phyloP scores from a whole-genome alignment of 2,329 filamentous ascomycete genomes.

The Ascosphaera apis region DNA sequence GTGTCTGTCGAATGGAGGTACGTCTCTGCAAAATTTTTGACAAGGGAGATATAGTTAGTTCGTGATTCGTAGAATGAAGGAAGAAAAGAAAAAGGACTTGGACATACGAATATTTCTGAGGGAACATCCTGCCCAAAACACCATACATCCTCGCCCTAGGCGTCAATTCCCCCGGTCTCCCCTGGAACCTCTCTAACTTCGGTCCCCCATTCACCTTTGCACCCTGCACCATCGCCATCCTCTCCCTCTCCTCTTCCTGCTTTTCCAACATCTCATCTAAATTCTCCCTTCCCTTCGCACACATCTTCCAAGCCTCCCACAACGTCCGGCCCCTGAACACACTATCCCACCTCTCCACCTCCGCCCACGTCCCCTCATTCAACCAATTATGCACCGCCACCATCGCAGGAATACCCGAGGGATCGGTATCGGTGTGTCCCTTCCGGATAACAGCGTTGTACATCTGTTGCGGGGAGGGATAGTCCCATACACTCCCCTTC shows the following conservation, averaged over 20 bases:
- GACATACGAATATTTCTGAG: conserved; percentile 50
- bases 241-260: conserved; percentile 15
- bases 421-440: conserved; percentile 82
- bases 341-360: conserved; percentile 85
- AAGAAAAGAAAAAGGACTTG: neutral
- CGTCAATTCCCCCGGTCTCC: conserved; percentile 68
- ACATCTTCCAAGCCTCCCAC: conserved; percentile 46
- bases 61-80: conserved; percentile 4
- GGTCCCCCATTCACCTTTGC: conserved; percentile 29
- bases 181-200: conserved; percentile 66
- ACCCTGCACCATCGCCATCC: conserved; percentile 1
- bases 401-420: conserved; percentile 88
- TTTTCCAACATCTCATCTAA: conserved; percentile 31
- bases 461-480: conserved; percentile 97
- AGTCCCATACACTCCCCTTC: conserved; percentile 65
- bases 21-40: conserved; percentile 36
- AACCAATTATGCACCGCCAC: conserved; percentile 95
- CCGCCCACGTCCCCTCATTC: conserved; percentile 90
- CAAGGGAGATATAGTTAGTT: conserved; percentile 2
- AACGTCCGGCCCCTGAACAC: conserved; percentile 52
- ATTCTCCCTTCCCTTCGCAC: conserved; percentile 49
- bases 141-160: conserved; percentile 76
- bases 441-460: conserved; percentile 95
- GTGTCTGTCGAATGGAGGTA: conserved; percentile 84
- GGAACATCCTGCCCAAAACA: conserved; percentile 56